phyloP scores from a whole-genome alignment of 2,329 filamentous ascomycete species.

The Trichoderma koningiopsis region DNA sequence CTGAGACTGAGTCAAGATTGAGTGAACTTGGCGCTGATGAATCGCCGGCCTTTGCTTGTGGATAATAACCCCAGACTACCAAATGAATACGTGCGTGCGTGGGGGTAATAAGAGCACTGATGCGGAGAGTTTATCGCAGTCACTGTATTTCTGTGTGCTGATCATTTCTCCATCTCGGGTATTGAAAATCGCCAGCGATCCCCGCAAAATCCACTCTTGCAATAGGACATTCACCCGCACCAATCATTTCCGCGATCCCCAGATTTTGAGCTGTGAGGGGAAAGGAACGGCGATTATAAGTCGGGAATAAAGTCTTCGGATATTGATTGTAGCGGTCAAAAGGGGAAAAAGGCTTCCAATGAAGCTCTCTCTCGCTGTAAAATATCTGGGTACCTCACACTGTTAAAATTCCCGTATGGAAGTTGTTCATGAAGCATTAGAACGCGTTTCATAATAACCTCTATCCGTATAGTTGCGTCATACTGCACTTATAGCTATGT shows the following conservation, averaged over 20 bases:
- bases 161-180: neutral
- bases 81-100: neutral
- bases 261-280: neutral
- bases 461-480: neutral
- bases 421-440: neutral
- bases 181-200: neutral
- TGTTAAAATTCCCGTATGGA: neutral
- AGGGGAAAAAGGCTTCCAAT: neutral
- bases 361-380: neutral
- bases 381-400: neutral
- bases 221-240: constrained; percentile 1
- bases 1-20: constrained; percentile 4
- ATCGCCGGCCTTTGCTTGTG: neutral
- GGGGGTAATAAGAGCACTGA: neutral
- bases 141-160: neutral
- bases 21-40: neutral
- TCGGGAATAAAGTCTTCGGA: neutral
- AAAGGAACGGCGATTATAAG: neutral
- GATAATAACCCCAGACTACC: neutral
- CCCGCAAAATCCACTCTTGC: constrained; percentile 5
- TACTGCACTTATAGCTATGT: neutral
- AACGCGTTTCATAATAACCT: neutral
- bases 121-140: neutral
- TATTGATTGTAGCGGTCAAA: neutral
- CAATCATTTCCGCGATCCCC: neutral